Evolutionary conservation across 352 stramenopile species (phyloP).

Genomic region (Phytophthora kernoviae): DNA sequence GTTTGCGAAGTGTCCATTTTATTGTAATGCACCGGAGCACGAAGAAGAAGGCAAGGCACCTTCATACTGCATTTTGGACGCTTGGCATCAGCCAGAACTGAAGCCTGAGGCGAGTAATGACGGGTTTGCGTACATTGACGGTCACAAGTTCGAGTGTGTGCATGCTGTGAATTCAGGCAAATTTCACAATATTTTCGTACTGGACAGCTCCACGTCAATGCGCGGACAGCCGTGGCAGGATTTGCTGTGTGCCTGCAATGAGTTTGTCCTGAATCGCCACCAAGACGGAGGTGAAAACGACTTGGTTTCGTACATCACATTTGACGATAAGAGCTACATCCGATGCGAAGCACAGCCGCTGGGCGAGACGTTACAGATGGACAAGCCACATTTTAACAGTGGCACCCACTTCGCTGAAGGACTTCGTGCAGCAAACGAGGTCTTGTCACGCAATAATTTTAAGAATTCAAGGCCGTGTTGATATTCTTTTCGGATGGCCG

Average conservation of each 20-base stretch:
- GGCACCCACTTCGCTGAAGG: conserved; percentile 42
- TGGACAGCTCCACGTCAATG: conserved; percentile 40
- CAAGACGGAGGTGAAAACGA: conserved; percentile 13
- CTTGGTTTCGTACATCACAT: conserved; percentile 35
- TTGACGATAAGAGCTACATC: conserved; percentile 12
- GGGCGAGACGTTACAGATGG: not conserved
- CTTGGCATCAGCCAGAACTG: conserved; percentile 41
- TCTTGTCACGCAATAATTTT: conserved; percentile 57
- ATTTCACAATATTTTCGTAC: conserved; percentile 38
- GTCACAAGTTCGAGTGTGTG: conserved; percentile 31
- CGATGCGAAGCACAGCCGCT: conserved; percentile 18
- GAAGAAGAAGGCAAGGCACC: conserved; percentile 14
- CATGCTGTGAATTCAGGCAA: conserved; percentile 16
- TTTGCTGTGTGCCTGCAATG: conserved; percentile 15
- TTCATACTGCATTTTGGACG: conserved; percentile 35
- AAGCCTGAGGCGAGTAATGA: conserved; percentile 48
- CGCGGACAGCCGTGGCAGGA: conserved; percentile 21
- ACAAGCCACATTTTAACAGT: conserved; percentile 26
- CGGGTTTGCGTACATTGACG: conserved; percentile 21
- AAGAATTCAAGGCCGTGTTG: conserved; percentile 43
- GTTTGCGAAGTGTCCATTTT: conserved; percentile 41
- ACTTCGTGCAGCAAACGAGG: conserved; percentile 42
- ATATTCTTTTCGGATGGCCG: conserved; percentile 53
- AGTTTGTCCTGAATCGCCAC: conserved; percentile 21
- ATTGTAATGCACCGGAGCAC: conserved; percentile 43